phyloP scores from a whole-genome alignment of 345 rosid species.

The Alliaria petiolata region DNA sequence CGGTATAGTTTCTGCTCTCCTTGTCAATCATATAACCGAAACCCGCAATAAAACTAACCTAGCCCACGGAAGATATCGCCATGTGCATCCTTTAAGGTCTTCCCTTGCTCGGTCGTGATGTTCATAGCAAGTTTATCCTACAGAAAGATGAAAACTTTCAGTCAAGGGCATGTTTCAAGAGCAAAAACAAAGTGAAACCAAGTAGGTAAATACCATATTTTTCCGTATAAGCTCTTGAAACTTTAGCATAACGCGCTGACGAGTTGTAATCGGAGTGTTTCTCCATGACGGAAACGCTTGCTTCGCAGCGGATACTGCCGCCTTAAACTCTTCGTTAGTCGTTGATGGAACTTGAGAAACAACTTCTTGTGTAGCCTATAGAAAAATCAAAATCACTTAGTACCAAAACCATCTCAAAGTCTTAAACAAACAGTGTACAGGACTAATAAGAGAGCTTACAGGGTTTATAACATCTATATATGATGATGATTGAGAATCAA shows the following conservation, averaged over 20 bases:
- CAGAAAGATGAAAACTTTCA: not conserved
- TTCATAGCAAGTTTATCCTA: conserved; percentile 90
- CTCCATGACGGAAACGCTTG: conserved; percentile 84
- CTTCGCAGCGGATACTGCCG: conserved; percentile 89
- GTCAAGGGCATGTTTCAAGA: not conserved
- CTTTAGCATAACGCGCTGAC: conserved; percentile 90
- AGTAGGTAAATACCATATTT: conserved; percentile 51
- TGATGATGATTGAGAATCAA: conserved; percentile 61
- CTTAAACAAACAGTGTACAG: not conserved
- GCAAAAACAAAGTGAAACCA: not conserved
- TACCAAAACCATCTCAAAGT: not conserved
- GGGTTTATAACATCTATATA: conserved; percentile 81
- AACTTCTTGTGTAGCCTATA: conserved; percentile 90
- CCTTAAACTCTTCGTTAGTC: conserved; percentile 83
- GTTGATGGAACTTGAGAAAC: conserved; percentile 85
- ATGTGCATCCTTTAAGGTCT: conserved; percentile 94
- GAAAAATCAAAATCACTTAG: not conserved
- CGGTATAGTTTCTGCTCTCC: not conserved
- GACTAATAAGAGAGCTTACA: conserved; percentile 32
- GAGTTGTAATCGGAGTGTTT: conserved; percentile 76
- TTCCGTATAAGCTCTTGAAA: conserved; percentile 91
- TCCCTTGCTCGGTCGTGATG: conserved; percentile 94
- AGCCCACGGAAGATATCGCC: conserved; percentile 98
- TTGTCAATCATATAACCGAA: not conserved
- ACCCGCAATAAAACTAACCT: conserved; percentile 42